These are phyloP conservation scores for Pyrenophora tritici-repentis DNA, from an alignment of 2,329 filamentous ascomycete genomes.

Conservation along the genomic window DNA sequence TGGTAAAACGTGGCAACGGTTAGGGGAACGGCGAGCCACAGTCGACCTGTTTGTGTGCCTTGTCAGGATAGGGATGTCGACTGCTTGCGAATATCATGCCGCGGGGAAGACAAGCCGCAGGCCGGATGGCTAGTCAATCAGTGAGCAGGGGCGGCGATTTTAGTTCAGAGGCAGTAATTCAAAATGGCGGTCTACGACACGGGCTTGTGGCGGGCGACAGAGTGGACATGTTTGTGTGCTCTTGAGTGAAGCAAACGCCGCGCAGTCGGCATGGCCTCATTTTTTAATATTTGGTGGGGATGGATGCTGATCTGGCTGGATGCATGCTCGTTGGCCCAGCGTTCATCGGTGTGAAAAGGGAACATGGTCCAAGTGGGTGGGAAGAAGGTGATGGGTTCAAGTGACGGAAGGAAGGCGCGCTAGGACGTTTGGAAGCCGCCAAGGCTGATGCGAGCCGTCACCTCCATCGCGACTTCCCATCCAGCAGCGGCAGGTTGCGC, in stretches of 20 bases:
- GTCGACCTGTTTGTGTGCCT: slow-evolving; percentile 22
- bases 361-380: background rate
- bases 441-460: slow-evolving; percentile 20
- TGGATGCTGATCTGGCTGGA: slow-evolving; percentile 9
- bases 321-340: slow-evolving; percentile 9
- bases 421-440: slow-evolving; percentile 15
- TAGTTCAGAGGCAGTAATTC: slow-evolving; percentile 16
- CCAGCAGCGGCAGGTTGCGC: too few species aligned
- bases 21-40: slow-evolving; percentile 18
- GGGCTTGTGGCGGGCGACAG: slow-evolving; percentile 2
- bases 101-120: slow-evolving; percentile 22
- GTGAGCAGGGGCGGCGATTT: slow-evolving; percentile 17
- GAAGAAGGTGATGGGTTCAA: slow-evolving; percentile 1
- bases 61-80: slow-evolving; percentile 22
- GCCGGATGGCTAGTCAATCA: slow-evolving; percentile 12
- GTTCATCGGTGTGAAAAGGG: slow-evolving; percentile 19
- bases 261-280: slow-evolving; percentile 7
- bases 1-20: slow-evolving; percentile 37
- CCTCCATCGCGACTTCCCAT: slow-evolving; percentile 27
- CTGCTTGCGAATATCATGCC: slow-evolving; percentile 12
- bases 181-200: slow-evolving; percentile 38
- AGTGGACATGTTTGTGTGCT: slow-evolving; percentile 21
- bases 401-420: slow-evolving; percentile 10
- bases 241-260: slow-evolving; percentile 30
- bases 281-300: slow-evolving; percentile 1